Evolutionary conservation across 2,329 filamentous ascomycete species (phyloP).

Genomic region (Calcarisporium arbuscula): DNA sequence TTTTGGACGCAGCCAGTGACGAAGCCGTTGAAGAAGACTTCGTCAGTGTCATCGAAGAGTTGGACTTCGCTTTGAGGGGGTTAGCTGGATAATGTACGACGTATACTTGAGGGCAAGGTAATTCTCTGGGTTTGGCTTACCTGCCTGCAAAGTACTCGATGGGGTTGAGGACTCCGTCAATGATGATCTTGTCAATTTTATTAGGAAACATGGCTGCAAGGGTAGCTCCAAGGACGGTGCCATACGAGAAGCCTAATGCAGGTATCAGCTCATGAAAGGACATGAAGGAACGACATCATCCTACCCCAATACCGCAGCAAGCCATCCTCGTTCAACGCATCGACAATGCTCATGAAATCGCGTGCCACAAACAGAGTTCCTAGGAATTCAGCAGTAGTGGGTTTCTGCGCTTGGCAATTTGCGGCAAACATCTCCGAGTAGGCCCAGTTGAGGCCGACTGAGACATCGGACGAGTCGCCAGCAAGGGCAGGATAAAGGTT

Average conservation of each 20-base stretch:
- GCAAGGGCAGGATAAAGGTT: no score
- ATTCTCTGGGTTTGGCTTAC: no score
- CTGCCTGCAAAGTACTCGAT: constrained; percentile 19
- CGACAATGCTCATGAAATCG: constrained; percentile 38
- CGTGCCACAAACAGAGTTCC: constrained; percentile 37
- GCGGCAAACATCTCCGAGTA: constrained; percentile 12
- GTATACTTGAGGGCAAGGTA: constrained; percentile 7
- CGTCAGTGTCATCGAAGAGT: constrained; percentile 18
- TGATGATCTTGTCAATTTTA: constrained; percentile 5
- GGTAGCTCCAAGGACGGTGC: constrained; percentile 5
- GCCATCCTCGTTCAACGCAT: constrained; percentile 32
- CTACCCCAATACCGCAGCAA: constrained; percentile 18
- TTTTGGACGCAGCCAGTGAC: constrained; percentile 18
- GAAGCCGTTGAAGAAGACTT: constrained; percentile 21
- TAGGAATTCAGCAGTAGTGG: constrained; percentile 27
- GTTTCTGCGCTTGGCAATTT: constrained; percentile 13
- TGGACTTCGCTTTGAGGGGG: constrained; percentile 13
- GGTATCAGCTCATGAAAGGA: no score
- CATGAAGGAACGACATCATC: neutral
- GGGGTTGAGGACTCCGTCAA: constrained; percentile 15
- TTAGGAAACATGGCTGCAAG: constrained; percentile 7
- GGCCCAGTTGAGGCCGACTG: constrained; percentile 17
- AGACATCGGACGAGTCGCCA: constrained; percentile 14
- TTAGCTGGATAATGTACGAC: neutral
- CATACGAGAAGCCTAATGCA: constrained; percentile 8